These are phyloP conservation scores for Aechmea fasciata DNA, from an alignment of 176 grass and related monocot genomes.

Conservation along the genomic window DNA sequence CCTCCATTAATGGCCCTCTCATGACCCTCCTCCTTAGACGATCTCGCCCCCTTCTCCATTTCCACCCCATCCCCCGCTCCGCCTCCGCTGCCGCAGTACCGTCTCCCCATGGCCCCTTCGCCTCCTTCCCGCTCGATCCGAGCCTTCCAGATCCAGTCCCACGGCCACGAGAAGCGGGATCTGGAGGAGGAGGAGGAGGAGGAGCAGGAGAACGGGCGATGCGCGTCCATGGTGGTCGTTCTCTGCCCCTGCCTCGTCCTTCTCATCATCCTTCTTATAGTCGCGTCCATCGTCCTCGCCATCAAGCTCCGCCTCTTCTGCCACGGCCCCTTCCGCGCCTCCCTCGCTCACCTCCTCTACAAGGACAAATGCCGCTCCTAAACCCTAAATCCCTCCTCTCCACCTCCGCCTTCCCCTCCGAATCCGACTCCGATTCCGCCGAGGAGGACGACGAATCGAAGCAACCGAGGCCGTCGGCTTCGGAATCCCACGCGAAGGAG, in stretches of 20 bases:
- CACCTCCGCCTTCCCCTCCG: slow-evolving; percentile 13
- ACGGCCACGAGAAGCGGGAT: slow-evolving; percentile 8
- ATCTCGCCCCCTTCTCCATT: background rate
- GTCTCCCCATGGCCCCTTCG: background rate
- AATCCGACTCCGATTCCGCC: slow-evolving; percentile 3
- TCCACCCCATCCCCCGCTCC: background rate
- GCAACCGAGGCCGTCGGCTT: background rate
- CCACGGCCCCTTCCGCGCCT: slow-evolving; percentile 36
- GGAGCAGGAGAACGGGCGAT: background rate
- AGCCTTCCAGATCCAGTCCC: slow-evolving; percentile 9
- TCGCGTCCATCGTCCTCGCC: slow-evolving; percentile 37
- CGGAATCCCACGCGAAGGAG: slow-evolving; percentile 8
- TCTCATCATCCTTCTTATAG: slow-evolving; percentile 44
- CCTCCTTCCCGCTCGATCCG: background rate
- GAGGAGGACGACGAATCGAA: background rate
- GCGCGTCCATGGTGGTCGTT: slow-evolving; percentile 17
- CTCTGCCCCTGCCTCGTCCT: slow-evolving; percentile 61
- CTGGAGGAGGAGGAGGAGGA: background rate
- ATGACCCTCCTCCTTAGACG: slow-evolving; percentile 3
- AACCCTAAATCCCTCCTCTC: slow-evolving; percentile 10
- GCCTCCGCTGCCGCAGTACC: background rate
- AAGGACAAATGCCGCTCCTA: slow-evolving; percentile 27
- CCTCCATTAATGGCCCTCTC: background rate
- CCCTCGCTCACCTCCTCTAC: slow-evolving; percentile 45
- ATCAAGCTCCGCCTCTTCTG: slow-evolving; percentile 76